A percentile compares a stretch with the other conserved stretches of the same genome.
Conservation (phyloP, 192 early-diverging fungal species). For the Backusella macrospora region DNA sequence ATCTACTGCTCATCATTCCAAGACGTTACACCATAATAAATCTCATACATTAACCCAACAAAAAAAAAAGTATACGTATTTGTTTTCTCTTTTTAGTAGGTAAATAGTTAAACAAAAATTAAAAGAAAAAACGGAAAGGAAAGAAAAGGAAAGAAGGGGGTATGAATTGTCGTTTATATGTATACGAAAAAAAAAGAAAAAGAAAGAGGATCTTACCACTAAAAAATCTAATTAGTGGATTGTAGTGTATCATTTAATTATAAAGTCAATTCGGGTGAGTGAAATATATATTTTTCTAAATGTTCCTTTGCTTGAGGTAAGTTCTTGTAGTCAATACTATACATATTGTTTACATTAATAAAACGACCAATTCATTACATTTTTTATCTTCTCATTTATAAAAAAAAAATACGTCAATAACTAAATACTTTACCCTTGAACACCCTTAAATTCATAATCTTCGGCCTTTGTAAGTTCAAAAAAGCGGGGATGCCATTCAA, state of each 20-base stretch:
- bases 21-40: no score
- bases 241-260: background rate
- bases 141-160: background rate
- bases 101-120: background rate
- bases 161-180: slow-evolving; percentile 3
- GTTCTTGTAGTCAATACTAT: slow-evolving; percentile 19
- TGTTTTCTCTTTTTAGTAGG: background rate
- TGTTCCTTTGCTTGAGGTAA: slow-evolving; percentile 5
- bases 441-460: slow-evolving; percentile 50
- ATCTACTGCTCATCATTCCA: background rate
- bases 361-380: no score
- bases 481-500: slow-evolving; percentile 65
- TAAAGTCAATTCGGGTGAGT: slow-evolving; percentile 1
- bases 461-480: slow-evolving; percentile 51
- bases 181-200: background rate
- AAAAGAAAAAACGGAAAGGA: background rate
- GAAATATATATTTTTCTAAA: slow-evolving; percentile 14
- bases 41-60: background rate
- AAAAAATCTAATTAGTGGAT: background rate
- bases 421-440: slow-evolving; percentile 7
- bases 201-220: background rate
- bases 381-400: background rate
- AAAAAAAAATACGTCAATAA: background rate
- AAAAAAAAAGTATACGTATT: background rate
- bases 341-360: background rate